Conservation (phyloP, 108 stramenopile species). For the Skeletonema costatum region DNA sequence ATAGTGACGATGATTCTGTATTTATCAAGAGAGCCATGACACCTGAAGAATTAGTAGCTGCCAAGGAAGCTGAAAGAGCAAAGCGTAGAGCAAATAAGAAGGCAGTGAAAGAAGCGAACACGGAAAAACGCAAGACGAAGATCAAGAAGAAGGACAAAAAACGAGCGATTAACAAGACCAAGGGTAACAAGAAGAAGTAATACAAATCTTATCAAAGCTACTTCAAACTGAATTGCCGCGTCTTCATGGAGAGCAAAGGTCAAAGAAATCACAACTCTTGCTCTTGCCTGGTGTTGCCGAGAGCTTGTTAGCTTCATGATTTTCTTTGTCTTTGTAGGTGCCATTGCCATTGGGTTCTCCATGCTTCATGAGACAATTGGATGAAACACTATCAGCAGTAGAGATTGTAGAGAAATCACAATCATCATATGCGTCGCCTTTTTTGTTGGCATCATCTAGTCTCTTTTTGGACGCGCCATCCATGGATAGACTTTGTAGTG, state of each 20-base stretch:
- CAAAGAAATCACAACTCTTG: not conserved
- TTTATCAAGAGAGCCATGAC: constrained; percentile 73
- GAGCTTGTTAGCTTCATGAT: not conserved
- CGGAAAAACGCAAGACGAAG: constrained; percentile 80
- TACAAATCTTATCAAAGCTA: not conserved
- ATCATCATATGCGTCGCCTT: not conserved
- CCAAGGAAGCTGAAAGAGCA: constrained; percentile 62
- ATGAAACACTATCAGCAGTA: constrained; percentile 5
- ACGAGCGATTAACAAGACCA: constrained; percentile 83
- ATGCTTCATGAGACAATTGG: not conserved
- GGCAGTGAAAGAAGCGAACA: constrained; percentile 71
- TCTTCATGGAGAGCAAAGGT: not conserved
- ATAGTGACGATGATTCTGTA: constrained; percentile 43
- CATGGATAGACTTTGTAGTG: not conserved
- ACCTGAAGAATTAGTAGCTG: constrained; percentile 66
- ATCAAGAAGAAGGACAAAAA: constrained; percentile 94
- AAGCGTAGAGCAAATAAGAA: constrained; percentile 83
- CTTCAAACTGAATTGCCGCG: not conserved
- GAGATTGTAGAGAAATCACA: constrained; percentile 3
- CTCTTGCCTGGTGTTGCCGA: not conserved
- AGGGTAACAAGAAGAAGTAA: constrained; percentile 76
- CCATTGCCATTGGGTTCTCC: not conserved
- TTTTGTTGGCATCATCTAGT: not conserved
- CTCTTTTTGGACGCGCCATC: not conserved
- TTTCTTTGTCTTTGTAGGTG: not conserved